Percentiles rank a stretch among this genome's conserved stretches.
Evolutionary conservation across 208 protist genomes (phyloP).

Genomic region (Trypanosoma caninum): DNA sequence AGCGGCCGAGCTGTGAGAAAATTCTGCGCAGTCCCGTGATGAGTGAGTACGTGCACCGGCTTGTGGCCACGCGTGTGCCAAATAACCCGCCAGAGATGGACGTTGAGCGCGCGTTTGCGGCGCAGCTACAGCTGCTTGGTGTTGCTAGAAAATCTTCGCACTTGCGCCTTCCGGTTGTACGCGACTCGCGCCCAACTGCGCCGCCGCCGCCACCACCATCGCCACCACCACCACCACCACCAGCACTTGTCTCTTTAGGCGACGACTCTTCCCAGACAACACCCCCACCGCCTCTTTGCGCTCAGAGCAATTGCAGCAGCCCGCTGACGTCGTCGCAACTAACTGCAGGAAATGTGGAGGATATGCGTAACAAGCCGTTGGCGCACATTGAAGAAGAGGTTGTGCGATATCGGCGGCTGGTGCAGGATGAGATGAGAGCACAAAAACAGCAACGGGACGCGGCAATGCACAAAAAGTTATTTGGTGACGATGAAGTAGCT

Average conservation of each 20-base stretch:
- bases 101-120: constrained; percentile 28
- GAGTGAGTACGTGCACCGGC: constrained; percentile 39
- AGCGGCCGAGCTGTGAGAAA: constrained; percentile 63
- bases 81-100: constrained; percentile 22
- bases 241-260: not conserved
- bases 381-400: constrained; percentile 52
- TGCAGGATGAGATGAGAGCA: constrained; percentile 39
- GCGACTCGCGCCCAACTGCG: constrained; percentile 25
- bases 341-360: constrained; percentile 41
- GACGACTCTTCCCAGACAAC: not conserved
- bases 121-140: constrained; percentile 33
- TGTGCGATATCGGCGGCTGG: constrained; percentile 29
- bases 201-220: constrained; percentile 31
- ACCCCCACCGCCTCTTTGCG: not conserved
- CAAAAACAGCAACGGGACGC: constrained; percentile 34
- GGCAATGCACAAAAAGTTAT: constrained; percentile 16
- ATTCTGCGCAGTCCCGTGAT: constrained; percentile 58
- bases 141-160: not conserved
- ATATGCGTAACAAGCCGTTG: constrained; percentile 55
- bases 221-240: not conserved
- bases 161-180: constrained; percentile 8
- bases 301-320: not conserved
- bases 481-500: constrained; percentile 14
- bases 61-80: constrained; percentile 29
- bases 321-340: too few species aligned